Evolutionary conservation across 192 early-diverging fungal genomes (phyloP).

Genomic region (Coemansia sp.): DNA sequence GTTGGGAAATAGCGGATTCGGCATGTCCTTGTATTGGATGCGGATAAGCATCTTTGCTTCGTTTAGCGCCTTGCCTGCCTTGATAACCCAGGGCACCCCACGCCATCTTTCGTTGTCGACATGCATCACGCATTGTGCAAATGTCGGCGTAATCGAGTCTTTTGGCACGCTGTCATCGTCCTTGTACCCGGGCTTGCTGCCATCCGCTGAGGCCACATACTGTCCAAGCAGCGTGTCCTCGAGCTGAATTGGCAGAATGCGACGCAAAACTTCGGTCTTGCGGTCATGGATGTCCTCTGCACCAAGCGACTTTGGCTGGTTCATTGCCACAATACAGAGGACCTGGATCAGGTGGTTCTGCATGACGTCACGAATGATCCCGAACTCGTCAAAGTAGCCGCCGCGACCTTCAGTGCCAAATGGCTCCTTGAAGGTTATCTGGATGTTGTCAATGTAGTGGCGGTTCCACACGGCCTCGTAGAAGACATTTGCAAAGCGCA

Average conservation of each 20-base stretch:
- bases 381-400: slow-evolving; percentile 98
- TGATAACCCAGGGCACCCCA: slow-evolving; percentile 65
- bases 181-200: slow-evolving; percentile 81
- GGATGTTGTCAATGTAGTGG: slow-evolving; percentile 81
- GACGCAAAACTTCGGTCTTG: slow-evolving; percentile 85
- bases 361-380: slow-evolving; percentile 95
- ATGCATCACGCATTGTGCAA: slow-evolving; percentile 79
- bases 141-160: slow-evolving; percentile 84
- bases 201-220: slow-evolving; percentile 76
- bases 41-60: slow-evolving; percentile 90
- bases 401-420: slow-evolving; percentile 96
- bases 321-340: slow-evolving; percentile 90
- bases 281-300: slow-evolving; percentile 92
- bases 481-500: slow-evolving; percentile 91
- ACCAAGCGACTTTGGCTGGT: slow-evolving; percentile 77
- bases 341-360: slow-evolving; percentile 93
- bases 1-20: slow-evolving; percentile 73
- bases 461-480: slow-evolving; percentile 90
- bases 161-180: slow-evolving; percentile 88
- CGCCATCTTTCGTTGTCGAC: slow-evolving; percentile 93
- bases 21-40: slow-evolving; percentile 91
- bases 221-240: slow-evolving; percentile 88
- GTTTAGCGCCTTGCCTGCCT: slow-evolving; percentile 85
- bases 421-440: slow-evolving; percentile 96
- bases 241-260: slow-evolving; percentile 69